Evolutionary conservation across 768 basidiomycete species (phyloP).

Genomic region (Amanita exitialis): DNA sequence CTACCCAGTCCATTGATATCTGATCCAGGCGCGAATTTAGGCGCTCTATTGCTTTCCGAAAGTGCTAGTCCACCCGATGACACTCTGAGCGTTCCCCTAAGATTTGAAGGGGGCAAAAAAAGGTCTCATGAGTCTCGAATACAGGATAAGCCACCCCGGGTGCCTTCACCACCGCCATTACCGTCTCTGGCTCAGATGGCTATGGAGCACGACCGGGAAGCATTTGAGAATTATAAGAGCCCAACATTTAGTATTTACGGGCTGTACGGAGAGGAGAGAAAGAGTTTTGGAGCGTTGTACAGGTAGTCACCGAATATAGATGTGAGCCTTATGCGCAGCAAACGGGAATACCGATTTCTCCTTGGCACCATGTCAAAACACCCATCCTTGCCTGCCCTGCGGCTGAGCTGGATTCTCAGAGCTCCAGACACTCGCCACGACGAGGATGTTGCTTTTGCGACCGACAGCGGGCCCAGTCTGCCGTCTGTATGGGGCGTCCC

Average conservation of each 20-base stretch:
- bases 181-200: slow-evolving; percentile 76
- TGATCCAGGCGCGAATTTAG: slow-evolving; percentile 40
- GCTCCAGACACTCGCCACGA: slow-evolving; percentile 22
- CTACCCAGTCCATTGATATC: slow-evolving; percentile 12
- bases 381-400: slow-evolving; percentile 15
- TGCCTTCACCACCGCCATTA: slow-evolving; percentile 69
- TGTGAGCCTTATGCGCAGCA: slow-evolving; percentile 11
- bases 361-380: slow-evolving; percentile 9
- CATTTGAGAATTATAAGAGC: slow-evolving; percentile 59
- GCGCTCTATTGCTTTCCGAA: slow-evolving; percentile 34
- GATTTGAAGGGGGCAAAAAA: not conserved
- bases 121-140: slow-evolving; percentile 16
- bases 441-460: slow-evolving; percentile 32
- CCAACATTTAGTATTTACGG: slow-evolving; percentile 81
- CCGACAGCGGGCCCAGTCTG: slow-evolving; percentile 20
- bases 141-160: slow-evolving; percentile 61
- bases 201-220: slow-evolving; percentile 54
- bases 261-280: slow-evolving; percentile 55
- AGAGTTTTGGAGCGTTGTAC: slow-evolving; percentile 24
- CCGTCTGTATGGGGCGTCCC: slow-evolving; percentile 63
- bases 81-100: not conserved
- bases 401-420: slow-evolving; percentile 18
- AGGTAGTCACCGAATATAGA: slow-evolving; percentile 1
- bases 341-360: not conserved
- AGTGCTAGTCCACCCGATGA: not conserved